Percentiles rank a stretch among this genome's conserved stretches.
These are phyloP conservation scores for Penicillium odoratum DNA, from an alignment of 495 filamentous ascomycete species.

Conservation along the genomic window DNA sequence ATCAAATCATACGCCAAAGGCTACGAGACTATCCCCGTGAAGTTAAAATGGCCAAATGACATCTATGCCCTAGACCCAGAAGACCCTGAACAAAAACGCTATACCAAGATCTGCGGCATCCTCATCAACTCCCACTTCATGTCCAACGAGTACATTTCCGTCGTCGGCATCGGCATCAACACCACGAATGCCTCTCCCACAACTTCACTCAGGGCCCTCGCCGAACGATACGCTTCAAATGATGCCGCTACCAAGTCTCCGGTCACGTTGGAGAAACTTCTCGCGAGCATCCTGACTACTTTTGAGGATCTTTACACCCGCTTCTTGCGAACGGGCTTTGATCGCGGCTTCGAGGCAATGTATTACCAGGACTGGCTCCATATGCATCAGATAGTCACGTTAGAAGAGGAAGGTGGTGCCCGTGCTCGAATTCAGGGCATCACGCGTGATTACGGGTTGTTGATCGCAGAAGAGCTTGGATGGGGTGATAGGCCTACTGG, in stretches of 20 bases:
- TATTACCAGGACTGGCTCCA: conserved; percentile 94
- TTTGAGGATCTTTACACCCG: conserved; percentile 77
- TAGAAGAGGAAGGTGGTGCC: conserved; percentile 79
- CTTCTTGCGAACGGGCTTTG: conserved; percentile 74
- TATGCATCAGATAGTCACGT: conserved; percentile 80
- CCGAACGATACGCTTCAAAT: conserved; percentile 36
- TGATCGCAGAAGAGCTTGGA: conserved; percentile 79
- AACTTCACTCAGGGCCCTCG: conserved; percentile 76
- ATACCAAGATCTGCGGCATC: conserved; percentile 93
- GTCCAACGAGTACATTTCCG: conserved; percentile 75
- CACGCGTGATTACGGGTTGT: conserved; percentile 81
- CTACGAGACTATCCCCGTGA: conserved; percentile 74
- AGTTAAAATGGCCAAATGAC: conserved; percentile 97
- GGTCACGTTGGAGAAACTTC: conserved; percentile 76
- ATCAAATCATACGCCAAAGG: conserved; percentile 76
- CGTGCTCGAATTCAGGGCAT: conserved; percentile 85
- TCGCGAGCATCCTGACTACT: conserved; percentile 76
- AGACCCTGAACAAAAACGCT: conserved; percentile 57
- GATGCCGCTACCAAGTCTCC: conserved; percentile 36
- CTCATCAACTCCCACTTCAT: conserved; percentile 86
- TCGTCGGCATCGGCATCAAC: conserved; percentile 89
- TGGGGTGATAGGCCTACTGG: conserved; percentile 73
- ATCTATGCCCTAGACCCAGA: conserved; percentile 81
- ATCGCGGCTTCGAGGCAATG: conserved; percentile 63
- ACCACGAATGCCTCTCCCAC: conserved; percentile 83